A percentile compares a stretch with the other conserved stretches of the same genome.
Conservation (phyloP, 306 rosid genomes). For the Sicyos edulis region DNA sequence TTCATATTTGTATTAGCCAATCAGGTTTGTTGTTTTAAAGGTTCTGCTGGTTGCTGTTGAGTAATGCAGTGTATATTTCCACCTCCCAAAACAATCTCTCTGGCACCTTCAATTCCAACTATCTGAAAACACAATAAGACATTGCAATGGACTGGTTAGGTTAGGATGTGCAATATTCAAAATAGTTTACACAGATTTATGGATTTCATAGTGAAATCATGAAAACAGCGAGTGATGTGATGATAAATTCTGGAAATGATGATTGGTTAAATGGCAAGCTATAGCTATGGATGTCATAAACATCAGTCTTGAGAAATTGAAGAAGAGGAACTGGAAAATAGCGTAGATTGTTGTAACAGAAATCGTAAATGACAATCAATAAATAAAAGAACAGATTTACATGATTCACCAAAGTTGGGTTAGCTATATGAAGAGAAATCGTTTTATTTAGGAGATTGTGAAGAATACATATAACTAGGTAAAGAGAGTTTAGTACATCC, state of each 20-base stretch:
- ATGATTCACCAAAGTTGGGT: too few species aligned
- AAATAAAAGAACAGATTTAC: too few species aligned
- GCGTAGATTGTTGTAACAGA: background rate
- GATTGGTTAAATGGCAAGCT: background rate
- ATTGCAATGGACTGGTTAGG: background rate
- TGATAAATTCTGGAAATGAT: background rate
- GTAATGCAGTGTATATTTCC: slow-evolving; percentile 96
- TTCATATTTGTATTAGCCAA: too few species aligned
- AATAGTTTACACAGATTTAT: background rate
- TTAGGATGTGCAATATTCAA: background rate
- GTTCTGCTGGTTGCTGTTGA: slow-evolving; percentile 68
- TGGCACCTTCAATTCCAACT: slow-evolving; percentile 73
- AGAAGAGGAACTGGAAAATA: background rate
- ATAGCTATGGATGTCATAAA: background rate
- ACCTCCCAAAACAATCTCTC: slow-evolving; percentile 86
- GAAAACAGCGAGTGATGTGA: background rate
- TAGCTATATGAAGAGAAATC: too few species aligned
- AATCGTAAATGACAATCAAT: too few species aligned
- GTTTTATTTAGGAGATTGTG: too few species aligned
- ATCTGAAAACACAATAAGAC: slow-evolving; percentile 46
- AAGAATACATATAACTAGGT: too few species aligned
- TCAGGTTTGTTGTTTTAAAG: background rate
- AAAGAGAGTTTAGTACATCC: too few species aligned
- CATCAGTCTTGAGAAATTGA: background rate
- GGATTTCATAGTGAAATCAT: background rate